These are phyloP conservation scores for Parastagonospora avenae DNA, from an alignment of 2,329 filamentous ascomycete genomes.

Conservation along the genomic window DNA sequence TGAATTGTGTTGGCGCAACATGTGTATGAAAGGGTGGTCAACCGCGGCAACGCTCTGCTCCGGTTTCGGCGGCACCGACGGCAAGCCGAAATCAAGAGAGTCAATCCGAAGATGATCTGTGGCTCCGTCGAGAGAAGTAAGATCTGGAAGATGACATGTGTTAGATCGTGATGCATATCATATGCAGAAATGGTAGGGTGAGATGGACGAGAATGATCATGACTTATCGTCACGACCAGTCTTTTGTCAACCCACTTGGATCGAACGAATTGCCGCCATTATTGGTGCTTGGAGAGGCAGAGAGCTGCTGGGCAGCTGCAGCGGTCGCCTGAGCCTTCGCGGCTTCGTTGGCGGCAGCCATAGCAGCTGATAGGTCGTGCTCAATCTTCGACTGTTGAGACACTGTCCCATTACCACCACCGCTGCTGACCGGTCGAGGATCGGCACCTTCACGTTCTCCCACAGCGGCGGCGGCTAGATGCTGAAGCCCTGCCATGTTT, in stretches of 20 bases:
- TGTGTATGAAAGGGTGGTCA: no score
- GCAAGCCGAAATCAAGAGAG: no score
- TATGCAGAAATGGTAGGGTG: no score
- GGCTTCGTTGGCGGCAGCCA: conserved; percentile 44
- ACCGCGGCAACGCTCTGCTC: no score
- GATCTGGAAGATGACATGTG: no score
- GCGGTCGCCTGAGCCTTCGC: conserved; percentile 44
- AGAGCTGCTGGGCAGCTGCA: conserved; percentile 40
- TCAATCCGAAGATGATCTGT: no score
- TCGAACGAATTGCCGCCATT: conserved; percentile 20
- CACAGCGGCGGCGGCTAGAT: conserved; percentile 46
- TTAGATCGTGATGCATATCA: no score
- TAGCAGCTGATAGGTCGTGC: conserved; percentile 43
- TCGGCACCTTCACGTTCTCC: conserved; percentile 42
- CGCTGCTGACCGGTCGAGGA: conserved; percentile 30
- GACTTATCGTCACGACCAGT: not conserved
- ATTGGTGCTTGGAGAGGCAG: conserved; percentile 19
- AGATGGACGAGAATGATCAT: not conserved
- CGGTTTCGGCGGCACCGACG: no score
- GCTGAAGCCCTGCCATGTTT: conserved; percentile 46
- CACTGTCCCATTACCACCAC: conserved; percentile 24
- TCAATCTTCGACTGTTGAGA: conserved; percentile 28
- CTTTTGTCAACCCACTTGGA: conserved; percentile 10
- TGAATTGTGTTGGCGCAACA: no score
- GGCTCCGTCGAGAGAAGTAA: no score